phyloP scores from a whole-genome alignment of 768 basidiomycete genomes.

The Daedaleopsis nitida region DNA sequence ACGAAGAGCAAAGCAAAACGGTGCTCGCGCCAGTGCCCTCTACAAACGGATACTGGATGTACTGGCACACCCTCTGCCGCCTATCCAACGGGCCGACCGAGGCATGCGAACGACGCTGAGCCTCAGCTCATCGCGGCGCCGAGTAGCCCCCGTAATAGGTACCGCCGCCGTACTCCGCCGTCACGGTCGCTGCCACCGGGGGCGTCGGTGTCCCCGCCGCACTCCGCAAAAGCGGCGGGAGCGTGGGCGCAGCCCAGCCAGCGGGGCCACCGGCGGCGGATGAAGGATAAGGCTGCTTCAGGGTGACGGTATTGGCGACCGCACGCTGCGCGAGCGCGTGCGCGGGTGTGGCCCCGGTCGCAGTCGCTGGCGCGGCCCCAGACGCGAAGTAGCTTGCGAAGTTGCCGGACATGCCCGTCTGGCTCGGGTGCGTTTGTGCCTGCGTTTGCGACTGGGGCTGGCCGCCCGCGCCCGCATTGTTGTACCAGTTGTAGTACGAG shows the following conservation, averaged over 20 bases:
- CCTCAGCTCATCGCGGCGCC: conserved; percentile 13
- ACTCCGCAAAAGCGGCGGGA: conserved; percentile 45
- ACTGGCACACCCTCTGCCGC: no score
- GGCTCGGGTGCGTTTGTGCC: conserved; percentile 38
- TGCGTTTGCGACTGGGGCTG: no score
- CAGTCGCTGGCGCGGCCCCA: conserved; percentile 12
- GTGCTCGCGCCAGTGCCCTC: no score
- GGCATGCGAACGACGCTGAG: not conserved
- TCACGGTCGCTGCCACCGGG: conserved; percentile 21
- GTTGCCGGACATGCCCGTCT: conserved; percentile 28
- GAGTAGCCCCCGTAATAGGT: conserved; percentile 29
- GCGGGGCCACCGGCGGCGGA: conserved; percentile 20
- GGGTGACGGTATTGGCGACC: conserved; percentile 54
- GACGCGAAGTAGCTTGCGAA: conserved; percentile 45
- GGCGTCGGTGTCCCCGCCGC: conserved; percentile 19
- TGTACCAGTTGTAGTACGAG: conserved; percentile 49
- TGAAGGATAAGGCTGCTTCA: conserved; percentile 26
- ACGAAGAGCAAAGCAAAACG: no score
- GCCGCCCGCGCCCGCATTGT: conserved; percentile 35
- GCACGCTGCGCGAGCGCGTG: conserved; percentile 46
- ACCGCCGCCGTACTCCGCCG: conserved; percentile 6
- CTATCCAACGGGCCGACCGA: no score
- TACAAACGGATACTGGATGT: no score
- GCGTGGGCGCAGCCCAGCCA: conserved; percentile 35
- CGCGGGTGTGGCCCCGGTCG: no score